A percentile compares a stretch with the other conserved stretches of the same genome.
Evolutionary conservation across 1,284 basidiomycete genomes (phyloP).

Genomic region (Marasmius fiardii): DNA sequence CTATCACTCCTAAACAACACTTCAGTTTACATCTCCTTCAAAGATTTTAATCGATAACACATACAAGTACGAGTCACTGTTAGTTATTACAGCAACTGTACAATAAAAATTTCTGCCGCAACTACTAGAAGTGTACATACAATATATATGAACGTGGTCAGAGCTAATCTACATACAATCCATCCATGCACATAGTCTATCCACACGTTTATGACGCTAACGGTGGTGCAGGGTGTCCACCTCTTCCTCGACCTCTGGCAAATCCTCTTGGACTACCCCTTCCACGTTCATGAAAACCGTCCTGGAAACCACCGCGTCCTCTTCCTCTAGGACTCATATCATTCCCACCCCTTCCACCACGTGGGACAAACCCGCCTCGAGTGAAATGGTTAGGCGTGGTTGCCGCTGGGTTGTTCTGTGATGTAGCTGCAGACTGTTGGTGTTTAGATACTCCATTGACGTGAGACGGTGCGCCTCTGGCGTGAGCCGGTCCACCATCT

Average conservation of each 20-base stretch:
- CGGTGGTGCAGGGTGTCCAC: not conserved
- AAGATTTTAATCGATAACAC: too few species aligned
- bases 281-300: not conserved
- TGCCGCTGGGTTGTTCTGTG: not conserved
- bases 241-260: not conserved
- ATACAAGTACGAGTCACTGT: too few species aligned
- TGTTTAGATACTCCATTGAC: not conserved
- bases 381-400: not conserved
- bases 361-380: not conserved
- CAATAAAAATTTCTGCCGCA: too few species aligned
- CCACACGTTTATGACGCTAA: not conserved
- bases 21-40: too few species aligned
- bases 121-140: too few species aligned
- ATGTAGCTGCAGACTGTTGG: not conserved
- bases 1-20: too few species aligned
- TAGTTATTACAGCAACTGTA: too few species aligned
- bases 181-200: too few species aligned
- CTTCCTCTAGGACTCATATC: not conserved
- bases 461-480: not conserved
- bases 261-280: not conserved
- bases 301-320: not conserved
- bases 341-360: not conserved
- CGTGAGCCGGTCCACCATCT: not conserved
- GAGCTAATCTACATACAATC: too few species aligned
- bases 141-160: too few species aligned